Evolutionary conservation across 2,329 filamentous ascomycete genomes (phyloP).

Genomic region (Exophiala oligosperma): DNA sequence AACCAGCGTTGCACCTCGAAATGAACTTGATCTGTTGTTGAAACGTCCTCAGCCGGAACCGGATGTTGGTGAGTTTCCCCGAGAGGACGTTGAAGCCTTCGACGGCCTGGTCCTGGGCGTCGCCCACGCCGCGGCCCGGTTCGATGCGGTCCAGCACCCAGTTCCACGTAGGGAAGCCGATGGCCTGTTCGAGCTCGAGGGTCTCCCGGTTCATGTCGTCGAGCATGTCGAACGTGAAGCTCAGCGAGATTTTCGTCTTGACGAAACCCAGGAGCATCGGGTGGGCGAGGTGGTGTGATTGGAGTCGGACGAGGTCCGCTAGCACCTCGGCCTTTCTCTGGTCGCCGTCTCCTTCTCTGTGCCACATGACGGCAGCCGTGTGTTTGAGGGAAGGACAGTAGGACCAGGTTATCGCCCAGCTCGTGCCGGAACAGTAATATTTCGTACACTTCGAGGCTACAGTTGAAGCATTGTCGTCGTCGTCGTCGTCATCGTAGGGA

Average conservation of each 20-base stretch:
- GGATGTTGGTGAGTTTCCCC: slow-evolving; percentile 24
- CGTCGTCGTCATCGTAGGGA: neutral
- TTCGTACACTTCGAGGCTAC: slow-evolving; percentile 6
- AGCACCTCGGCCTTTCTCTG: slow-evolving; percentile 19
- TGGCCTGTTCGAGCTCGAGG: slow-evolving; percentile 21
- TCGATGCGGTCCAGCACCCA: slow-evolving; percentile 20
- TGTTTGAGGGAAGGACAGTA: slow-evolving; percentile 15
- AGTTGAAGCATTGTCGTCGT: slow-evolving; percentile 1
- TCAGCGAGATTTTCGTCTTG: slow-evolving; percentile 23
- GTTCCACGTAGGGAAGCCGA: slow-evolving; percentile 26
- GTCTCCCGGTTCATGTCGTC: slow-evolving; percentile 27
- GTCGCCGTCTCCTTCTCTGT: slow-evolving; percentile 25
- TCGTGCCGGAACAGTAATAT: slow-evolving; percentile 24
- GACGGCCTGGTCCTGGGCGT: slow-evolving; percentile 22
- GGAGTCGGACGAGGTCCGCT: slow-evolving; percentile 20
- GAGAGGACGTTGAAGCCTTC: slow-evolving; percentile 22
- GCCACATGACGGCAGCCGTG: slow-evolving; percentile 23
- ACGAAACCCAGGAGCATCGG: slow-evolving; percentile 26
- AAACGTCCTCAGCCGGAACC: slow-evolving; percentile 22
- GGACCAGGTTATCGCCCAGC: slow-evolving; percentile 23
- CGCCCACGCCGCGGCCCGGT: slow-evolving; percentile 8
- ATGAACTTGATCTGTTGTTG: slow-evolving; percentile 25
- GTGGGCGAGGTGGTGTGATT: slow-evolving; percentile 23
- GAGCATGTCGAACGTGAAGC: slow-evolving; percentile 24
- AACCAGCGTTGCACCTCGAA: slow-evolving; percentile 18